Conservation (phyloP, 306 rosid genomes). For the Quercus robur region DNA sequence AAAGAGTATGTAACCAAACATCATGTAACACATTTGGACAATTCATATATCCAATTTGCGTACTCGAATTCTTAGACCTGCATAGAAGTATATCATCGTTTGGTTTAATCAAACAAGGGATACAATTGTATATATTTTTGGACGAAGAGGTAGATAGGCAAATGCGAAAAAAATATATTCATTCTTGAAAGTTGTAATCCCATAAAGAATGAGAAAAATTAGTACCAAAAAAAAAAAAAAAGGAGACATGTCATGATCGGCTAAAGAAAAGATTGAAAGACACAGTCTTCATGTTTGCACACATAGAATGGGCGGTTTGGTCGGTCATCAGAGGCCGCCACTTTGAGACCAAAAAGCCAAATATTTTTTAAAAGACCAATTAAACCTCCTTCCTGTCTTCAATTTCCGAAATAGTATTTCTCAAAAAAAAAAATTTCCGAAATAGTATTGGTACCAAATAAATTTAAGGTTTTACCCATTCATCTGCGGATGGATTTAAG, state of each 20-base stretch:
- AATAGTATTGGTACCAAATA: background rate
- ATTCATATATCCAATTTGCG: background rate
- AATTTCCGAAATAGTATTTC: conserved; percentile 1
- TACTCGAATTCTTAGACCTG: background rate
- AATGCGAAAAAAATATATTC: background rate
- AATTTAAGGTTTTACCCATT: no score
- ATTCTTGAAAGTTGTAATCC: background rate
- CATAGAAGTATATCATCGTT: background rate
- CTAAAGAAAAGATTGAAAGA: conserved; percentile 25
- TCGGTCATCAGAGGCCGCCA: conserved; percentile 70
- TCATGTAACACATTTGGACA: background rate
- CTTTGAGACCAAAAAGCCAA: conserved; percentile 33
- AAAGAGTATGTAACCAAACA: no score
- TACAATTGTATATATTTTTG: background rate
- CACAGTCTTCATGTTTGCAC: conserved; percentile 29
- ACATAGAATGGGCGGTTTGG: conserved; percentile 63
- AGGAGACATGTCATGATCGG: conserved; percentile 20
- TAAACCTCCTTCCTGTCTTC: conserved; percentile 9
- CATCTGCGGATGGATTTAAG: no score
- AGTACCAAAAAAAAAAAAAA: background rate
- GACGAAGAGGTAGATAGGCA: background rate
- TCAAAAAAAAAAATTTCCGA: background rate
- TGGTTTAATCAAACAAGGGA: background rate
- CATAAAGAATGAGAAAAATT: background rate
- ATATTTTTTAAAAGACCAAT: conserved; percentile 3